Evolutionary conservation across 2,329 filamentous ascomycete species (phyloP), one percentile per base, ranked within the genome.

Genomic region (Tolypocladium nubicola): DNA sequence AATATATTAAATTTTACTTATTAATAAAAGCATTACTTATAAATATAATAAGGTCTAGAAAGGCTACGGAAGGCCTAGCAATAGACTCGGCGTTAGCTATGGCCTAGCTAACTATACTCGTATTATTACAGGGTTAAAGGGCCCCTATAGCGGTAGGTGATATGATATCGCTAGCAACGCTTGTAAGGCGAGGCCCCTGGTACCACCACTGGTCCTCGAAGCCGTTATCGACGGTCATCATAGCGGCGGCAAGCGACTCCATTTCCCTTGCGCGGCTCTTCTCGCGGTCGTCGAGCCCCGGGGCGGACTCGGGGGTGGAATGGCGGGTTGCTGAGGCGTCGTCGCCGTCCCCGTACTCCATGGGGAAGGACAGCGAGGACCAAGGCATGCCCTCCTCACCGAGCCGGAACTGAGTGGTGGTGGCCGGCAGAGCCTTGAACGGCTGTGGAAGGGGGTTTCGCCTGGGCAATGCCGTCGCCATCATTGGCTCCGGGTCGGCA

Each of bases 151-250:
- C 16, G 4, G 13, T 16, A 7, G 43, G 43, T 9, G 47, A 33
- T 11, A 50, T 50, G 11, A 33, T 16, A 33, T 50, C 47, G 47
- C 47, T 26, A n/a, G 47, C 16, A 9, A 35, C 19, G 30, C 47
- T 33, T 10, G n/a, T 19, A 4, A 68, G 59, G 4, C 66, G 65
- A 41, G 67, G 56, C 1, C 78, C 79, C 60, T 78, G 76, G 61
- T 81, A 76, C 79, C 79, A 82, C 79, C 79, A 81, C 65, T 82
- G 79, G 60, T 78, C 76, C 68, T 82, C 79, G 61, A 82, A 82
- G 2, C 79, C 79, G 61, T 81, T 82, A 63, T 82, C 79, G 3
- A 82, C 76, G 2, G 79, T 82, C 70, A 82, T 75, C 73, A 82
- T 75, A 41, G 79, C 79, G 4, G 75, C 73, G 11, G 78, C 79